phyloP scores from a whole-genome alignment of 768 basidiomycete species.

The Amanita rimosa region DNA sequence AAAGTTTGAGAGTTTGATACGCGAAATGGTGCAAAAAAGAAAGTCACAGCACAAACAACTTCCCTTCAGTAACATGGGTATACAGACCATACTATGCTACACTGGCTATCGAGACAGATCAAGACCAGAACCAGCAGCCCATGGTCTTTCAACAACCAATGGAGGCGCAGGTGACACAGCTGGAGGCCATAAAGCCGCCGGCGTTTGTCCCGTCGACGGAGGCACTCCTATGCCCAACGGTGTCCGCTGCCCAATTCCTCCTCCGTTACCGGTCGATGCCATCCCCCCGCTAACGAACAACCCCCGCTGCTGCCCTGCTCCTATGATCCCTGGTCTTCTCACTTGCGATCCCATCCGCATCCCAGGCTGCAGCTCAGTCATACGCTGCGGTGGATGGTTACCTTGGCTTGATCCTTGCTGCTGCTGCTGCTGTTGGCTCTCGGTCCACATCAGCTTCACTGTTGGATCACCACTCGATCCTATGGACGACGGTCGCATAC shows the following conservation, averaged over 20 bases:
- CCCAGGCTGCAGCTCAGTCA: conserved; percentile 39
- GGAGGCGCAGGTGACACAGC: conserved; percentile 26
- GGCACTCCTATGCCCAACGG: conserved; percentile 15
- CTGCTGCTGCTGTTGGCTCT: conserved; percentile 21
- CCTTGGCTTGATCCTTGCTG: conserved; percentile 16
- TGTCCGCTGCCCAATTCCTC: not conserved
- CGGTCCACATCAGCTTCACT: conserved; percentile 20
- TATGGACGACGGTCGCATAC: conserved; percentile 10
- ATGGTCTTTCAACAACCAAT: conserved; percentile 35
- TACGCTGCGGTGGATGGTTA: conserved; percentile 27
- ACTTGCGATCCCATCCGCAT: conserved; percentile 41
- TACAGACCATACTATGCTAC: no score
- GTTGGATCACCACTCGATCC: conserved; percentile 9
- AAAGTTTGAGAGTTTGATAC: conserved; percentile 45
- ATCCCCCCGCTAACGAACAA: conserved; percentile 18
- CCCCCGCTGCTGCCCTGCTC: conserved; percentile 26
- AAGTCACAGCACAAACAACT: conserved; percentile 51
- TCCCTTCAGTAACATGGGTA: conserved; percentile 14
- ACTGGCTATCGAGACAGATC: conserved; percentile 24
- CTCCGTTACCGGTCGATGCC: conserved; percentile 8
- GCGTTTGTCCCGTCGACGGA: conserved; percentile 18
- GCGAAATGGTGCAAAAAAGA: conserved; percentile 51
- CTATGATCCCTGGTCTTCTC: conserved; percentile 51
- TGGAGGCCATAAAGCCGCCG: conserved; percentile 26
- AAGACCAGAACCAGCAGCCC: conserved; percentile 22